These are phyloP conservation scores for Paecilomyces formosus DNA, from an alignment of 2,329 filamentous ascomycete genomes.

Conservation along the genomic window DNA sequence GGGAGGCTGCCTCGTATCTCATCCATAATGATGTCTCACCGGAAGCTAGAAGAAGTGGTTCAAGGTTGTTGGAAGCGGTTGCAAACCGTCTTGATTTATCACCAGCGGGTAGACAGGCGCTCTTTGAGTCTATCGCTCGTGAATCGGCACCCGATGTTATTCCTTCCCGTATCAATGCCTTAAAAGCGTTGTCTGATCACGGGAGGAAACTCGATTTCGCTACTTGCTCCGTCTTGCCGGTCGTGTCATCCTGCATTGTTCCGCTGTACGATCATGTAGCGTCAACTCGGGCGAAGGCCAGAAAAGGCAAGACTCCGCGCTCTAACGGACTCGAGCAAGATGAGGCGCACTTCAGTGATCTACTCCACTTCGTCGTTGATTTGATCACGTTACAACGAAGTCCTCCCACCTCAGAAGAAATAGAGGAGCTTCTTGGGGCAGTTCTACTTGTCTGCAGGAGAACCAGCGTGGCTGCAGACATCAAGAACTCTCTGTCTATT, in stretches of 20 bases:
- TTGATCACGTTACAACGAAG: slow-evolving; percentile 36
- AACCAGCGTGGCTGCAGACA: slow-evolving; percentile 33
- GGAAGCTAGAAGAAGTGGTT: slow-evolving; percentile 29
- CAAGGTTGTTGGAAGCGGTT: slow-evolving; percentile 28
- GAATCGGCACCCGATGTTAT: slow-evolving; percentile 29
- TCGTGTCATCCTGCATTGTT: slow-evolving; percentile 32
- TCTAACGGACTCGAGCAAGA: slow-evolving; percentile 24
- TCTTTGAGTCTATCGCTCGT: slow-evolving; percentile 30
- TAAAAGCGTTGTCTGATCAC: slow-evolving; percentile 36
- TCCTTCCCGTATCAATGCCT: slow-evolving; percentile 29
- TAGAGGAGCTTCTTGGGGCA: slow-evolving; percentile 28
- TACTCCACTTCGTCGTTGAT: slow-evolving; percentile 36
- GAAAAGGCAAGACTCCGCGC: slow-evolving; percentile 26
- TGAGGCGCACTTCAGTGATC: slow-evolving; percentile 27
- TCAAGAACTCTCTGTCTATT: slow-evolving; percentile 34
- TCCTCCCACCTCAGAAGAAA: slow-evolving; percentile 26
- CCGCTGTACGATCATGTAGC: slow-evolving; percentile 32
- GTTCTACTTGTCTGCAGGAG: slow-evolving; percentile 33
- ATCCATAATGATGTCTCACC: slow-evolving; percentile 25
- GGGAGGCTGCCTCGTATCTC: slow-evolving; percentile 32
- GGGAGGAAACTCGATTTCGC: slow-evolving; percentile 36
- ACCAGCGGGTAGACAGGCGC: slow-evolving; percentile 21
- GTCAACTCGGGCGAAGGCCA: slow-evolving; percentile 27
- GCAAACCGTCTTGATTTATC: slow-evolving; percentile 32
- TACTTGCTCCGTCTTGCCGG: slow-evolving; percentile 28